Evolutionary conservation across 2,329 filamentous ascomycete genomes (phyloP).

Genomic region (Parascedosporium putredinis): DNA sequence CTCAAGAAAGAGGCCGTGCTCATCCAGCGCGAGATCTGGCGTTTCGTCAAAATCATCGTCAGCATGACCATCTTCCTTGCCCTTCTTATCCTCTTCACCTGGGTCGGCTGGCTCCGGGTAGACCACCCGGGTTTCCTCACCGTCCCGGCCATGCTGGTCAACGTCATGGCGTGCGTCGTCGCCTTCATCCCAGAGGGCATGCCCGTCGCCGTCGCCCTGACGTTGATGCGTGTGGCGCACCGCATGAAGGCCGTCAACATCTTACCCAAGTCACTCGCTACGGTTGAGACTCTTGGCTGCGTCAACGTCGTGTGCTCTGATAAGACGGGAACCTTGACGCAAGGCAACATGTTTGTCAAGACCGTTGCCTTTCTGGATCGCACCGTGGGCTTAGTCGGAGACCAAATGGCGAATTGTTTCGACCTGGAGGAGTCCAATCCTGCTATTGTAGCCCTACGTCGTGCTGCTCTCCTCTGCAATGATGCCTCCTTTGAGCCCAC

Average conservation of each 20-base stretch:
- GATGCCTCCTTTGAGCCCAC: slow-evolving; percentile 30
- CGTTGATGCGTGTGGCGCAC: slow-evolving; percentile 30
- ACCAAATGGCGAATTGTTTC: slow-evolving; percentile 16
- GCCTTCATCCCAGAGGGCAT: slow-evolving; percentile 30
- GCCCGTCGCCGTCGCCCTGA: slow-evolving; percentile 27
- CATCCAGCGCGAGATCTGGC: slow-evolving; percentile 31
- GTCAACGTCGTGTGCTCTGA: slow-evolving; percentile 25
- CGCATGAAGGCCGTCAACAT: slow-evolving; percentile 31
- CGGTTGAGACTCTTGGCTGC: slow-evolving; percentile 31
- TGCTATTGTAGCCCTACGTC: slow-evolving; percentile 16
- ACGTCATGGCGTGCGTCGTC: slow-evolving; percentile 33
- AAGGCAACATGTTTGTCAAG: slow-evolving; percentile 34
- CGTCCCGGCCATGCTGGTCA: slow-evolving; percentile 32
- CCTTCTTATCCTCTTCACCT: slow-evolving; percentile 32
- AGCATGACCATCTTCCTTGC: slow-evolving; percentile 26
- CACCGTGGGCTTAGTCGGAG: slow-evolving; percentile 15
- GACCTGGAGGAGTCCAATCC: slow-evolving; percentile 11
- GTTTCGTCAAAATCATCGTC: slow-evolving; percentile 33
- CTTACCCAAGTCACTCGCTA: slow-evolving; percentile 29
- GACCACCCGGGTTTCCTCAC: slow-evolving; percentile 28
- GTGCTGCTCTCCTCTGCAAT: slow-evolving; percentile 27
- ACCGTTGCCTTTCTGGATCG: slow-evolving; percentile 26
- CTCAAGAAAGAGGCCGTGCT: slow-evolving; percentile 27
- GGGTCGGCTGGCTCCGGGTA: slow-evolving; percentile 28
- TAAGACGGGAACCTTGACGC: slow-evolving; percentile 24